Percentiles rank a stretch among this genome's conserved stretches.
Evolutionary conservation across 345 rosid species (phyloP).

Genomic region (Populus euphratica): DNA sequence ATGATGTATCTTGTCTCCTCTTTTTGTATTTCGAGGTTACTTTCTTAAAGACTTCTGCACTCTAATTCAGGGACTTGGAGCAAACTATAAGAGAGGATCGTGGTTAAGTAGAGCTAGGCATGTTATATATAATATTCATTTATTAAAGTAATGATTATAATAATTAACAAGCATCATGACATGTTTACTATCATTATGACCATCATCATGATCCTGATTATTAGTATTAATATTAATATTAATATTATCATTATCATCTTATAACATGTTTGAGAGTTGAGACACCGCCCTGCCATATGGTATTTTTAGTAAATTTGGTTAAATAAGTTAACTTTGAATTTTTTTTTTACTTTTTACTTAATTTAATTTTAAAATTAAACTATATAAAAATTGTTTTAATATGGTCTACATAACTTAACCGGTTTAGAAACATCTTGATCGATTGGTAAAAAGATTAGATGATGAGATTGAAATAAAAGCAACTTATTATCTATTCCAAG

Average conservation of each 20-base stretch:
- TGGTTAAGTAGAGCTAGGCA: constrained; percentile 9
- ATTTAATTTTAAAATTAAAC: no score
- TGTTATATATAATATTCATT: constrained; percentile 3
- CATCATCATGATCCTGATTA: constrained; percentile 8
- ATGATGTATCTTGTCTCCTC: constrained; percentile 40
- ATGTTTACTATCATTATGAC: not conserved
- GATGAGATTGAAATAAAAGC: no score
- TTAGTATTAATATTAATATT: not conserved
- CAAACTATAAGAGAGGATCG: constrained; percentile 3
- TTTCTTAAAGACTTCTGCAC: constrained; percentile 12
- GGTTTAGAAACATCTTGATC: no score
- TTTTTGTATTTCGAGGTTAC: constrained; percentile 17
- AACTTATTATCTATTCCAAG: no score
- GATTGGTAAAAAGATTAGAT: no score
- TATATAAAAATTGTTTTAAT: no score
- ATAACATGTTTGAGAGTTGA: constrained; percentile 3
- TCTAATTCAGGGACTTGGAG: not conserved
- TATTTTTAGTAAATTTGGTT: no score
- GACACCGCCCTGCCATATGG: not conserved
- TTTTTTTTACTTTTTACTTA: no score
- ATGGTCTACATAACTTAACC: no score
- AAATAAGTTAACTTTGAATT: no score
- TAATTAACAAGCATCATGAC: constrained; percentile 8
- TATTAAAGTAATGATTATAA: constrained; percentile 12
- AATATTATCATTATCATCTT: not conserved